Evolutionary conservation across 495 filamentous ascomycete genomes (phyloP).

Genomic region (Penicillium diatomitis): DNA sequence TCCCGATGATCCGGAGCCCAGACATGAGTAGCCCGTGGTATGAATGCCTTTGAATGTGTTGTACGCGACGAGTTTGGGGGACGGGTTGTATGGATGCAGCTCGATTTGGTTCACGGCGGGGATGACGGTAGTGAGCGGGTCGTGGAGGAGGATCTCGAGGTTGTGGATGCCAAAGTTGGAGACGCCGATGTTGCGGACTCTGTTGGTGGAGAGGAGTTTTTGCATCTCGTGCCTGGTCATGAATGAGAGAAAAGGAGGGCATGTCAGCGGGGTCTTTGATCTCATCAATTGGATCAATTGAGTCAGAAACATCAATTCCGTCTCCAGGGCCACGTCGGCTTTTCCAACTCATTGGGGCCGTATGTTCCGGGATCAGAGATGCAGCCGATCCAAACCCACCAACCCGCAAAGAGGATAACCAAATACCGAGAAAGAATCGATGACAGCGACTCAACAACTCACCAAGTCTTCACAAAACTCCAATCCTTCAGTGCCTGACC

Average conservation of each 20-base stretch:
- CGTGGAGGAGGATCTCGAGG: constrained; percentile 46
- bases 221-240: constrained; percentile 55
- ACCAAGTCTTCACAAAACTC: constrained; percentile 73
- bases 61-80: constrained; percentile 70
- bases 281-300: too few relatives aligned
- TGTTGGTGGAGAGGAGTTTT: constrained; percentile 68
- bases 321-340: too few relatives aligned
- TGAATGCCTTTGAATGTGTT: constrained; percentile 60
- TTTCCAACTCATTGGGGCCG: too few relatives aligned
- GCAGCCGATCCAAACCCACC: too few relatives aligned
- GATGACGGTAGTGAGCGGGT: constrained; percentile 49
- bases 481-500: constrained; percentile 57
- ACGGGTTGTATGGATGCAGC: constrained; percentile 74
- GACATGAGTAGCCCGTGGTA: constrained; percentile 57
- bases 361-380: too few relatives aligned
- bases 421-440: neutral
- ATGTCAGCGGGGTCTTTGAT: too few relatives aligned
- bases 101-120: constrained; percentile 91
- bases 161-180: constrained; percentile 55
- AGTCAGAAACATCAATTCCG: too few relatives aligned
- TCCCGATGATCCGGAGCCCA: constrained; percentile 50
- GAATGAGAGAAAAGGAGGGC: too few relatives aligned
- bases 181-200: constrained; percentile 65
- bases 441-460: too few relatives aligned
- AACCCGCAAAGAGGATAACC: too few relatives aligned